phyloP scores from a whole-genome alignment of 2,329 filamentous ascomycete species.

The Paramyrothecium sp. region DNA sequence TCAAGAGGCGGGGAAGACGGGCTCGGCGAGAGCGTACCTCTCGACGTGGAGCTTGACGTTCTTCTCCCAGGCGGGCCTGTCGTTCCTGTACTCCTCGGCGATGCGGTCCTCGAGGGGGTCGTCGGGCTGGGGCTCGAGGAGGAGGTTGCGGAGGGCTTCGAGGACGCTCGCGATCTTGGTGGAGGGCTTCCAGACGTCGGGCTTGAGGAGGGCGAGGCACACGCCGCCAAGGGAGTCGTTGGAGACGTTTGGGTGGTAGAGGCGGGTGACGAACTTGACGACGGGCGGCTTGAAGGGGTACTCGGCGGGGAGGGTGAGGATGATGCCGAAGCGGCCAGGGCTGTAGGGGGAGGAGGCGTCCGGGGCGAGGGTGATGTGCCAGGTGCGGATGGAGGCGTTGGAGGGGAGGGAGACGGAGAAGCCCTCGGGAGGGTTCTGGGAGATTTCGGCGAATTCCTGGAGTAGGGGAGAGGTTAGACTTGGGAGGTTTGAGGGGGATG shows the following conservation, averaged over 20 bases:
- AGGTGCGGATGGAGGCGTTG: constrained; percentile 49
- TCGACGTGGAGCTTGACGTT: constrained; percentile 71
- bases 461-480: constrained; percentile 3
- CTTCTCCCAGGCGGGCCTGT: constrained; percentile 69
- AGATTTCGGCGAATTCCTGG: constrained; percentile 55
- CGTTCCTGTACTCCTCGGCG: constrained; percentile 76
- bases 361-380: constrained; percentile 48
- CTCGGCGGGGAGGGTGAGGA: constrained; percentile 70
- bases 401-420: constrained; percentile 45
- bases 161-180: constrained; percentile 75
- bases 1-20: constrained; percentile 29
- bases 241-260: constrained; percentile 94
- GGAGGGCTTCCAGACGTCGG: constrained; percentile 90
- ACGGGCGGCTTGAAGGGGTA: constrained; percentile 89
- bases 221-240: constrained; percentile 84
- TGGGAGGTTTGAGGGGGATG: neutral
- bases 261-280: constrained; percentile 79
- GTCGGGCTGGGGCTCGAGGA: constrained; percentile 81
- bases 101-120: constrained; percentile 86
- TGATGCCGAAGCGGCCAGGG: constrained; percentile 72
- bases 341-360: constrained; percentile 45
- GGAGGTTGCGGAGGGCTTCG: constrained; percentile 70
- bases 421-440: constrained; percentile 42
- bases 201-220: constrained; percentile 80
- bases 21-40: constrained; percentile 61